Conservation (phyloP, 768 basidiomycete genomes). For the Pleurotus tuber-regium region DNA sequence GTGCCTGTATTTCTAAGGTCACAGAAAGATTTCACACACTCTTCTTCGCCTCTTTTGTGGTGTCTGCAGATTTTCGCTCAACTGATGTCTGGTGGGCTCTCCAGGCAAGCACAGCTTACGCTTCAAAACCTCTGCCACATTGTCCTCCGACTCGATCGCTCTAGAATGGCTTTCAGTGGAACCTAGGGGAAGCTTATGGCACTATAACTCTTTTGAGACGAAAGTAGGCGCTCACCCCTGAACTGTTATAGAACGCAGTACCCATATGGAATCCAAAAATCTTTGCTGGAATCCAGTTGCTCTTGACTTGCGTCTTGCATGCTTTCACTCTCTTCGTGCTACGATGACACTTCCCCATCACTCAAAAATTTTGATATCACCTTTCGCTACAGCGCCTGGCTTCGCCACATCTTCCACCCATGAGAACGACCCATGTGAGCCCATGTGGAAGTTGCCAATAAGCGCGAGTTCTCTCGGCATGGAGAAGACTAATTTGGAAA, state of each 20-base stretch:
- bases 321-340: background rate
- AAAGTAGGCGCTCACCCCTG: background rate
- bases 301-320: conserved; percentile 3
- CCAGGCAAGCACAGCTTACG: no score
- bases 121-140: background rate
- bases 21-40: background rate
- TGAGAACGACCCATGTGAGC: conserved; percentile 10
- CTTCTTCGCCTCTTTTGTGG: background rate
- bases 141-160: conserved; percentile 4
- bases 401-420: background rate
- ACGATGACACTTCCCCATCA: background rate
- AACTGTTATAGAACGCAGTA: background rate
- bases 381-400: no score
- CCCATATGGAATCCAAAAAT: conserved; percentile 5
- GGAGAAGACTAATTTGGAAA: background rate
- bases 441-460: conserved; percentile 6
- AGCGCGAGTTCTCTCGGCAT: background rate
- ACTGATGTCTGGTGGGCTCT: background rate
- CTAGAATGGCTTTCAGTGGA: background rate
- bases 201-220: background rate
- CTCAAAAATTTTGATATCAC: background rate
- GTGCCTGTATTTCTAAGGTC: conserved; percentile 1
- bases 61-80: background rate
- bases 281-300: background rate
- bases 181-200: background rate